phyloP scores from a whole-genome alignment of 805 yeast genomes.

The Hanseniaspora hatyaiensis region DNA sequence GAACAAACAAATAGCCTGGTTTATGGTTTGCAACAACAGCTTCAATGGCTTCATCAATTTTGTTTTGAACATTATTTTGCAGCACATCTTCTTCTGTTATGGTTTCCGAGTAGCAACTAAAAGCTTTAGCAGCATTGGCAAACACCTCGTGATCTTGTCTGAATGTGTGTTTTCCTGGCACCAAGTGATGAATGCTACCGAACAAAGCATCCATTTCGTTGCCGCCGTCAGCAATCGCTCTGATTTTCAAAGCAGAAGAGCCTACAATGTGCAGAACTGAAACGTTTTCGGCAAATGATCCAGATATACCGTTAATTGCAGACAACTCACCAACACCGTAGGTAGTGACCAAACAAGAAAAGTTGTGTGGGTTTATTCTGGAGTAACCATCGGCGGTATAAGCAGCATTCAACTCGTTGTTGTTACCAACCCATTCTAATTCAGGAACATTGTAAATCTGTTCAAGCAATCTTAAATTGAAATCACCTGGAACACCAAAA shows the following conservation, averaged over 20 bases:
- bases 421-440: conserved; percentile 58
- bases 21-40: conserved; percentile 45
- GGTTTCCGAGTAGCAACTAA: conserved; percentile 42
- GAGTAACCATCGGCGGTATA: conserved; percentile 88
- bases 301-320: conserved; percentile 72
- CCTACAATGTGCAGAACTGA: conserved; percentile 82
- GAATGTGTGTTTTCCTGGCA: conserved; percentile 36
- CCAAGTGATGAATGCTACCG: conserved; percentile 53
- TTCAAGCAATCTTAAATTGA: conserved; percentile 56
- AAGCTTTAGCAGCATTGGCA: conserved; percentile 46
- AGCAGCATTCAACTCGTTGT: conserved; percentile 83
- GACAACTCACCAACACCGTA: conserved; percentile 85
- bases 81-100: conserved; percentile 33
- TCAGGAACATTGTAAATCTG: conserved; percentile 40
- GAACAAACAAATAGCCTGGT: conserved; percentile 77
- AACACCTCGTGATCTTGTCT: conserved; percentile 58
- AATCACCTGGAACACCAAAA: conserved; percentile 76
- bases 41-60: conserved; percentile 57
- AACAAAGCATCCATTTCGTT: conserved; percentile 70
- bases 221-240: conserved; percentile 46
- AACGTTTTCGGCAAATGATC: conserved; percentile 70
- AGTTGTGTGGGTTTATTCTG: conserved; percentile 41
- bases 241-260: conserved; percentile 29
- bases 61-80: conserved; percentile 28
- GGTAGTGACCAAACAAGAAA: conserved; percentile 55